Evolutionary conservation across 192 early-diverging fungal genomes (phyloP).

Genomic region (Coemansia sp.): DNA sequence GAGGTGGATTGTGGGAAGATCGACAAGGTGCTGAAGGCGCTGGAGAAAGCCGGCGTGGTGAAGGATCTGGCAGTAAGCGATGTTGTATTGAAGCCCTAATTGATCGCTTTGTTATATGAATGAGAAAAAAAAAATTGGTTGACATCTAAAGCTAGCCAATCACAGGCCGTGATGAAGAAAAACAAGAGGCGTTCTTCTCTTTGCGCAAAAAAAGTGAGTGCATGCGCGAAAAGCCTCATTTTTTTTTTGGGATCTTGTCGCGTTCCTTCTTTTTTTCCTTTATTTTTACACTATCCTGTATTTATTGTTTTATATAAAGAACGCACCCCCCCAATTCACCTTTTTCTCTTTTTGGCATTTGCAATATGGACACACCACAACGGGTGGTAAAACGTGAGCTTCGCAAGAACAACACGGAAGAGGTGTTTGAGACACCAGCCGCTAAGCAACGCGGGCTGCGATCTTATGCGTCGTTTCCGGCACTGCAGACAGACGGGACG

Average conservation of each 20-base stretch:
- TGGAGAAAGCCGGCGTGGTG: conserved; percentile 26
- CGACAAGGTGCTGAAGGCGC: conserved; percentile 14
- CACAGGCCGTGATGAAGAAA: background rate
- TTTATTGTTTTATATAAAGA: conserved; percentile 6
- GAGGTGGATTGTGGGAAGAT: conserved; percentile 20
- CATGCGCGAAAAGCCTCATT: conserved; percentile 6
- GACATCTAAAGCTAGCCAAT: background rate
- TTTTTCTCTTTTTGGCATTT: conserved; percentile 14
- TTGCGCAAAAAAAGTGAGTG: background rate
- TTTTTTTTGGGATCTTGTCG: conserved; percentile 8
- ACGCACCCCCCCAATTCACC: conserved; percentile 6
- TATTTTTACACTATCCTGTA: conserved; percentile 8
- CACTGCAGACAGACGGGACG: conserved; percentile 7
- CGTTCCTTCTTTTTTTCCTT: conserved; percentile 4
- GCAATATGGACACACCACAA: conserved; percentile 32
- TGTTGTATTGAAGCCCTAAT: conserved; percentile 17
- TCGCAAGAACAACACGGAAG: conserved; percentile 12
- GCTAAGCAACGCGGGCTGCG: conserved; percentile 14
- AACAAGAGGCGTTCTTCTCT: background rate
- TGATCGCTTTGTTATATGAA: background rate
- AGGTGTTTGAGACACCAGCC: conserved; percentile 4
- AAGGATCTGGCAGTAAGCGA: conserved; percentile 8
- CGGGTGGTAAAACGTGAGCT: conserved; percentile 22
- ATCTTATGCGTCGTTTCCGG: conserved; percentile 40
- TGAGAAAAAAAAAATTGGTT: conserved; percentile 4